Conservation (phyloP, 208 protist genomes). For the Acanthamoeba castellanii region DNA sequence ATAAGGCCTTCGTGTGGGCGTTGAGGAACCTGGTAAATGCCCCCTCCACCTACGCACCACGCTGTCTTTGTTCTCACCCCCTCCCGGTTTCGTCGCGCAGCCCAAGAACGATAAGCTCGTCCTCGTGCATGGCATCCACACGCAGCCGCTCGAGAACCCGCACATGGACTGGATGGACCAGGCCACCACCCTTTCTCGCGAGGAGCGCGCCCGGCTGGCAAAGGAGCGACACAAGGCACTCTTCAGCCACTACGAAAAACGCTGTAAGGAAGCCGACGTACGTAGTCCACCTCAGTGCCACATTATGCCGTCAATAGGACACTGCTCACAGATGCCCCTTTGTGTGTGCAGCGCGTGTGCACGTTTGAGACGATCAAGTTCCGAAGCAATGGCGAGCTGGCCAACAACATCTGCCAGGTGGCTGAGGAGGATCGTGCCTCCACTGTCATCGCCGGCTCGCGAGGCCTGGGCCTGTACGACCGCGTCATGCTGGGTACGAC, state of each 20-base stretch:
- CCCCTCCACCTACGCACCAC: not conserved
- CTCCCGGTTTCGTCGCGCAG: not conserved
- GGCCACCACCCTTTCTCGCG: not conserved
- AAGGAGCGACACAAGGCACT: constrained; percentile 64
- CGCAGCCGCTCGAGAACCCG: constrained; percentile 19
- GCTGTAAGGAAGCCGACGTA: constrained; percentile 48
- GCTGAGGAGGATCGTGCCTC: constrained; percentile 28
- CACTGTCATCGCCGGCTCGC: constrained; percentile 47
- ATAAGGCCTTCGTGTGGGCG: constrained; percentile 51
- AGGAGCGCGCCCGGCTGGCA: not conserved
- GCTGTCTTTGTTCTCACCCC: not conserved
- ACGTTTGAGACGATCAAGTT: constrained; percentile 43
- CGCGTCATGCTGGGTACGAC: constrained; percentile 66
- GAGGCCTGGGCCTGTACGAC: constrained; percentile 54
- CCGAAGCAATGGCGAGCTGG: constrained; percentile 52
- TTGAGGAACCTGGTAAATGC: not conserved
- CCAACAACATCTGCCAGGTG: constrained; percentile 64
- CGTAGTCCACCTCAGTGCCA: no score
- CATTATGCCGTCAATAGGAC: not conserved
- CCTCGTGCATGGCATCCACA: constrained; percentile 51
- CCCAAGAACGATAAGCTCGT: constrained; percentile 49
- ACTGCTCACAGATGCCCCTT: not conserved
- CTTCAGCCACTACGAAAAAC: constrained; percentile 40
- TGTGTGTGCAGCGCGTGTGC: constrained; percentile 27
- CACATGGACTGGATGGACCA: constrained; percentile 65